Evolutionary conservation across 352 stramenopile species (phyloP).

Genomic region (Globisporangium uncinulatum): DNA sequence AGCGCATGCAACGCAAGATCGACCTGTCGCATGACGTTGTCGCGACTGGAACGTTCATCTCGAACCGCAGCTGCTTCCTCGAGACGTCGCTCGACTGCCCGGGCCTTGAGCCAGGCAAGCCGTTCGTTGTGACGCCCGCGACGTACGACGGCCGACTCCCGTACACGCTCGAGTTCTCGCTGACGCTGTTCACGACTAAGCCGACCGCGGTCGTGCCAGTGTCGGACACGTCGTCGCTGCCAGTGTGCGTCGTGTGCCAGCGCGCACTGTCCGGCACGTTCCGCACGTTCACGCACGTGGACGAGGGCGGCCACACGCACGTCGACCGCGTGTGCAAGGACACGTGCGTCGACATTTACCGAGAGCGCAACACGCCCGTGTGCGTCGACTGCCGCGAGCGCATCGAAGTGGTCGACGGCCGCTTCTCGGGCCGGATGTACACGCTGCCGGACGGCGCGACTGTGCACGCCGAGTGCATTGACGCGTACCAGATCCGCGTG

Average conservation of each 20-base stretch:
- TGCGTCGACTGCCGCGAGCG: constrained; percentile 71
- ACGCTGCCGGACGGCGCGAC: constrained; percentile 68
- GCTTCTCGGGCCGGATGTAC: constrained; percentile 78
- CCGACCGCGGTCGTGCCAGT: constrained; percentile 53
- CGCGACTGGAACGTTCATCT: constrained; percentile 81
- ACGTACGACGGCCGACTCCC: constrained; percentile 60
- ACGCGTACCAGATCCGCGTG: constrained; percentile 78
- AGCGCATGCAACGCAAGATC: constrained; percentile 66
- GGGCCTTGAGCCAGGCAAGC: constrained; percentile 27
- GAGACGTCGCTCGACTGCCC: constrained; percentile 35
- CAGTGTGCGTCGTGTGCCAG: constrained; percentile 64
- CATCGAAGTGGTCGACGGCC: constrained; percentile 67
- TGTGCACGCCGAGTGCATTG: constrained; percentile 80
- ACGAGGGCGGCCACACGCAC: constrained; percentile 39
- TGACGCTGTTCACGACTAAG: constrained; percentile 60
- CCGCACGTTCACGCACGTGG: constrained; percentile 54
- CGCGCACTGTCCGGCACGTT: constrained; percentile 56
- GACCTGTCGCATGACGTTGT: constrained; percentile 75
- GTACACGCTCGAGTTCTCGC: constrained; percentile 39
- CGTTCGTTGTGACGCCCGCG: constrained; percentile 59
- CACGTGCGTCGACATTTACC: constrained; percentile 60
- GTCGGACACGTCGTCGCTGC: constrained; percentile 53
- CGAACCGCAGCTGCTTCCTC: constrained; percentile 71
- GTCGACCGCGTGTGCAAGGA: constrained; percentile 78
- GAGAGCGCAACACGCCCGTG: constrained; percentile 64